These are phyloP conservation scores for Boletus sp. DNA, from an alignment of 768 basidiomycete species.

Conservation along the genomic window DNA sequence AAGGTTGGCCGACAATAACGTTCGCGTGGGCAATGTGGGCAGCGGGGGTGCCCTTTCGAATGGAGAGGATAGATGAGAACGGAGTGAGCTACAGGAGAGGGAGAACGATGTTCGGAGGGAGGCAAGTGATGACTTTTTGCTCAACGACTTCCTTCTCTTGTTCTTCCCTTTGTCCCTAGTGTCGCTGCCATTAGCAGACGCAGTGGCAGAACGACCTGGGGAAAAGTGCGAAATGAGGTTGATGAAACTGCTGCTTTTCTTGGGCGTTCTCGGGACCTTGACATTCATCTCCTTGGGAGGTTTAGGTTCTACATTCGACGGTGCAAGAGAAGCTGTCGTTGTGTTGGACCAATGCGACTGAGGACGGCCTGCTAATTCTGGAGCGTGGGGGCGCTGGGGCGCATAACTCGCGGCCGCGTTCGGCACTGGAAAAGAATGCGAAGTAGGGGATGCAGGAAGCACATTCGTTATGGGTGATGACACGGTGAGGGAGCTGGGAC, in stretches of 20 bases:
- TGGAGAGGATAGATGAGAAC: constrained; percentile 17
- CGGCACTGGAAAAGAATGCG: no score
- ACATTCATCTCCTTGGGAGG: no score
- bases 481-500: not conserved
- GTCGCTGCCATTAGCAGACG: constrained; percentile 1
- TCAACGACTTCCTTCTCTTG: constrained; percentile 15
- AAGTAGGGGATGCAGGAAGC: no score
- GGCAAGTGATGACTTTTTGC: constrained; percentile 30
- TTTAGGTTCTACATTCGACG: no score
- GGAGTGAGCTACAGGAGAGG: constrained; percentile 27
- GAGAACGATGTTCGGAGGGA: constrained; percentile 31
- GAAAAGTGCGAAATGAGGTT: constrained; percentile 31
- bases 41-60: constrained; percentile 26
- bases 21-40: constrained; percentile 13
- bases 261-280: constrained; percentile 17
- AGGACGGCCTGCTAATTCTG: no score
- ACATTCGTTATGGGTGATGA: no score
- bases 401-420: no score
- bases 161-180: constrained; percentile 6
- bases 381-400: no score
- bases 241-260: constrained; percentile 30
- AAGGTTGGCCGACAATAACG: not conserved
- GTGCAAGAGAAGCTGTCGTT: no score
- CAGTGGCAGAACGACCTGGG: constrained; percentile 23
- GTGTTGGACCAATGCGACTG: no score